phyloP scores from a whole-genome alignment of 805 yeast species.

The Candida germanica region DNA sequence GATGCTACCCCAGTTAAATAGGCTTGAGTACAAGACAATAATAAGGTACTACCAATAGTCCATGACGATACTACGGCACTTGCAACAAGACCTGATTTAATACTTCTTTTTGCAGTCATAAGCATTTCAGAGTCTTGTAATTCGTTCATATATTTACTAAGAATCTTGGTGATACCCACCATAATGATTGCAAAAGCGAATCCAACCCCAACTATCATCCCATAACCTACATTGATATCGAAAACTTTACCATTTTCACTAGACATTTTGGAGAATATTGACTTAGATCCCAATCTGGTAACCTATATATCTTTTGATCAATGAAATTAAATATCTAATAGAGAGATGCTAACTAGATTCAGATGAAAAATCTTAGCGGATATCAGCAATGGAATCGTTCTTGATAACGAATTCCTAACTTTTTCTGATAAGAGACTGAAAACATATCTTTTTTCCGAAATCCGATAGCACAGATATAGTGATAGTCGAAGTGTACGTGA shows the following conservation, averaged over 20 bases:
- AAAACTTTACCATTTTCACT: constrained; percentile 10
- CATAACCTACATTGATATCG: constrained; percentile 32
- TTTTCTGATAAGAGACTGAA: too few species aligned
- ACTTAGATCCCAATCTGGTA: too few species aligned
- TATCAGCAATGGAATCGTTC: too few species aligned
- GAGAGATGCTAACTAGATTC: too few species aligned
- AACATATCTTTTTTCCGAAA: too few species aligned
- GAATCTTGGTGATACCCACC: constrained; percentile 29
- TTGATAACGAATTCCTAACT: too few species aligned
- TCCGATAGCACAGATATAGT: too few species aligned
- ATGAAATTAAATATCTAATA: too few species aligned
- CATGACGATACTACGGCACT: constrained; percentile 43
- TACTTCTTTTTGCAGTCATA: constrained; percentile 42
- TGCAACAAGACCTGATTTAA: constrained; percentile 37
- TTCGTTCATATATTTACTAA: constrained; percentile 36
- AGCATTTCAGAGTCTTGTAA: constrained; percentile 43
- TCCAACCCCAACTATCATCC: constrained; percentile 42
- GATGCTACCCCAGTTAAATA: constrained; percentile 29
- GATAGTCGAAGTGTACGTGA: too few species aligned
- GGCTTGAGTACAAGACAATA: constrained; percentile 6
- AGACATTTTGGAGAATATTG: not conserved
- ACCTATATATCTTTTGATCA: too few species aligned
- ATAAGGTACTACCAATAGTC: constrained; percentile 49
- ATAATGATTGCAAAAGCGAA: constrained; percentile 39
- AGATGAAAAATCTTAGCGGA: too few species aligned